Percentiles rank a stretch among this genome's conserved stretches.
Evolutionary conservation across 441 rosid species (phyloP).

Genomic region (Geranium incanum): DNA sequence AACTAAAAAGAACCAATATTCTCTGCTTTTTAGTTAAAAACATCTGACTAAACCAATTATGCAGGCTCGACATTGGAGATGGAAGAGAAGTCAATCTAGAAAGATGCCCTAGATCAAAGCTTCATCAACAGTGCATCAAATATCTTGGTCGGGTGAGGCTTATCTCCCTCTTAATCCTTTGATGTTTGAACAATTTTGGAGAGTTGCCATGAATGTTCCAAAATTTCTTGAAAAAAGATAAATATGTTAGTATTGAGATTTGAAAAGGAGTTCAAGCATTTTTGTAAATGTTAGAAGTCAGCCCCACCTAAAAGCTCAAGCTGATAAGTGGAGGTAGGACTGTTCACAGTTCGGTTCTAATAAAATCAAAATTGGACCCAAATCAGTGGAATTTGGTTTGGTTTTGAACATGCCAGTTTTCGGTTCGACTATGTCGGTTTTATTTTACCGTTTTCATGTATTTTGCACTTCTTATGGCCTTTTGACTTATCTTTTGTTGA

Average conservation of each 20-base stretch:
- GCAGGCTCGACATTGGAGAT: slow-evolving; percentile 96
- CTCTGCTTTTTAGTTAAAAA: slow-evolving; percentile 14
- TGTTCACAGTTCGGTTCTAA: too few relatives aligned
- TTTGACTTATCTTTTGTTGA: too few relatives aligned
- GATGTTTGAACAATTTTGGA: background rate
- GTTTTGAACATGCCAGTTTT: too few relatives aligned
- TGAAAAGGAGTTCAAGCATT: background rate
- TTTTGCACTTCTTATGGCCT: too few relatives aligned
- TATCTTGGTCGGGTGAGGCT: slow-evolving; percentile 81
- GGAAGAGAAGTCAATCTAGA: slow-evolving; percentile 79
- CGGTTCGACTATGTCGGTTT: too few relatives aligned
- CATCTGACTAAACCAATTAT: slow-evolving; percentile 20
- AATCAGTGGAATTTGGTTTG: too few relatives aligned
- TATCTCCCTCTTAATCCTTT: background rate
- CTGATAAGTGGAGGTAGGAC: too few relatives aligned
- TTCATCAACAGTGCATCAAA: slow-evolving; percentile 88
- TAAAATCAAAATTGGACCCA: too few relatives aligned
- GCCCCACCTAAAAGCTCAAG: too few relatives aligned
- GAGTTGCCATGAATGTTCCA: background rate
- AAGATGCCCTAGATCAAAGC: slow-evolving; percentile 60
- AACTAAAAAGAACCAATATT: slow-evolving; percentile 7
- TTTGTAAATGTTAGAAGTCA: background rate
- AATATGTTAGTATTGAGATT: background rate
- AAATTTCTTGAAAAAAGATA: background rate
- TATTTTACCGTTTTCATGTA: too few relatives aligned